These are phyloP conservation scores for Neltuma alba DNA, from an alignment of 306 rosid species.

Conservation along the genomic window DNA sequence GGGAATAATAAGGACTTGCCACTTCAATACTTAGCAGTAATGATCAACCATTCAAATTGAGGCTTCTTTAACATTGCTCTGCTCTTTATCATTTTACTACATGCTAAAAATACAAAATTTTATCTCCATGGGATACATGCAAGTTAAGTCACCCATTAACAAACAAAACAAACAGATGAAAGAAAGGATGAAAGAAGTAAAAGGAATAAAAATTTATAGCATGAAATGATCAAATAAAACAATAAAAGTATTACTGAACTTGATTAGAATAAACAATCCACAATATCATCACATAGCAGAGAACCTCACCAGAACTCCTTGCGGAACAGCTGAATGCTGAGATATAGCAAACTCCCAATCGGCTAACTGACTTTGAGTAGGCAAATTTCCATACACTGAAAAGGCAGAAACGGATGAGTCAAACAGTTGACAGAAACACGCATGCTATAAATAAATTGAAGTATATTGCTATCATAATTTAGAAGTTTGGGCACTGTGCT, in stretches of 20 bases:
- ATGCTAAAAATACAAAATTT: not conserved
- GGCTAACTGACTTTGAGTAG: constrained; percentile 70
- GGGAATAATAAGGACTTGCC: not conserved
- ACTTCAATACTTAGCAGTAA: not conserved
- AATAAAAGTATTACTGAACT: no score
- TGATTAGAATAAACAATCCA: constrained; percentile 6
- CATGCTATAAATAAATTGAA: not conserved
- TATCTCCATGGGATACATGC: not conserved
- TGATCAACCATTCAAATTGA: not conserved
- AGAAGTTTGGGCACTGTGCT: not conserved
- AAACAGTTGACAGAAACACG: constrained; percentile 4
- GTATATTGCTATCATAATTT: constrained; percentile 9
- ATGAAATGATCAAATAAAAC: not conserved
- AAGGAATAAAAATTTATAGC: not conserved
- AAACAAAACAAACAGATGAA: not conserved
- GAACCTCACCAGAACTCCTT: constrained; percentile 79
- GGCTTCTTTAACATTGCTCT: not conserved
- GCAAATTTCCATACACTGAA: constrained; percentile 91
- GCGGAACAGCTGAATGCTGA: constrained; percentile 94
- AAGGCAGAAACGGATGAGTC: constrained; percentile 7
- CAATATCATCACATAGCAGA: constrained; percentile 11
- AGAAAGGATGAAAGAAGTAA: not conserved
- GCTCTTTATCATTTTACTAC: not conserved
- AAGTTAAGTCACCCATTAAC: not conserved
- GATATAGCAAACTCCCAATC: constrained; percentile 85